Evolutionary conservation across 2,329 filamentous ascomycete species (phyloP).

Genomic region (Pseudogymnoascus sp.): DNA sequence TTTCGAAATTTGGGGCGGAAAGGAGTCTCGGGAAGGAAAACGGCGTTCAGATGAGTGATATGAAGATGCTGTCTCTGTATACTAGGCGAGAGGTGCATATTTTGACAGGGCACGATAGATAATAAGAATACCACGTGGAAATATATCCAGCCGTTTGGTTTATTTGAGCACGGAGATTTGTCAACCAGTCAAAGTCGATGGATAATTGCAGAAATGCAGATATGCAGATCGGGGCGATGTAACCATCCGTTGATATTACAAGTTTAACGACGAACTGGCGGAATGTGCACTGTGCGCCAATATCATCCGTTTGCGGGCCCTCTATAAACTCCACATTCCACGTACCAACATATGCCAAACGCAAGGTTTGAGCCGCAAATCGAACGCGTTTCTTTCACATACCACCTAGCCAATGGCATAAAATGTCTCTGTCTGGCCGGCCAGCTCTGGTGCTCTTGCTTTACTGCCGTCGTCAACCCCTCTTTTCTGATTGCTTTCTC

Average conservation of each 20-base stretch:
- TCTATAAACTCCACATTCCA: constrained; percentile 1
- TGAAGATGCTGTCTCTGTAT: constrained; percentile 6
- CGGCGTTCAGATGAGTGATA: constrained; percentile 5
- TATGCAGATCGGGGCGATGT: background rate
- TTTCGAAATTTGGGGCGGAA: constrained; percentile 11
- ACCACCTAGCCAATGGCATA: background rate
- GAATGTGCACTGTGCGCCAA: background rate
- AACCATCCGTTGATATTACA: constrained; percentile 5
- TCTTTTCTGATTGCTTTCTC: background rate
- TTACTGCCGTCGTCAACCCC: background rate
- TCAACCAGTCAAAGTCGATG: background rate
- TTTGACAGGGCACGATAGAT: constrained; percentile 5
- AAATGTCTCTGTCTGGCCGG: background rate
- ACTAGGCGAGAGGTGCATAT: background rate
- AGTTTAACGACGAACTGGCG: background rate
- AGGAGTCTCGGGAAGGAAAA: constrained; percentile 11
- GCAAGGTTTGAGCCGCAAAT: background rate
- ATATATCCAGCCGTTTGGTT: background rate
- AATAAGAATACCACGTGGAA: constrained; percentile 10
- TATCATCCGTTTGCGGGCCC: constrained; percentile 2
- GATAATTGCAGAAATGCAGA: background rate
- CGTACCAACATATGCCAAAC: background rate
- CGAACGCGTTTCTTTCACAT: constrained; percentile 1
- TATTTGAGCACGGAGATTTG: background rate
- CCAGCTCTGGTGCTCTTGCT: background rate